These are phyloP conservation scores for Austroboletus festivus DNA, from an alignment of 768 basidiomycete species.

Conservation along the genomic window DNA sequence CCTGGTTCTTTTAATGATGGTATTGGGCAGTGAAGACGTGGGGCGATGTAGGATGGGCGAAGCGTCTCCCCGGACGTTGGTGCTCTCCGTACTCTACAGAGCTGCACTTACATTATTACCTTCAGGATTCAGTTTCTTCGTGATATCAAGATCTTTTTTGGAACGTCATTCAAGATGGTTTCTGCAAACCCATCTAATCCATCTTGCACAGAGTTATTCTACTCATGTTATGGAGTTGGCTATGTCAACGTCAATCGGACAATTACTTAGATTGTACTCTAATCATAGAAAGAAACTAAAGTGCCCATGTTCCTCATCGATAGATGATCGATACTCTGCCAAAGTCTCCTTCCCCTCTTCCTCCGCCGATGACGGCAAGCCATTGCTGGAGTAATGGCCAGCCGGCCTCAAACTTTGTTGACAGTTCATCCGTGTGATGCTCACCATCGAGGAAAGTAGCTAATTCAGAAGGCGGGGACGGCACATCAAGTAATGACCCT, in stretches of 20 bases:
- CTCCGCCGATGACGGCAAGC: constrained; percentile 59
- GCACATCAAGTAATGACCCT: constrained; percentile 18
- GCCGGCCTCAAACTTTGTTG: constrained; percentile 74
- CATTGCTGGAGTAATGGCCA: constrained; percentile 81
- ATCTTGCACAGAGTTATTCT: constrained; percentile 59
- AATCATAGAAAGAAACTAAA: background rate
- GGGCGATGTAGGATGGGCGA: constrained; percentile 85
- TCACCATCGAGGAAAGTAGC: constrained; percentile 74
- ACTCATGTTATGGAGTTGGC: constrained; percentile 91
- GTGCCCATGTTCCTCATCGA: constrained; percentile 40
- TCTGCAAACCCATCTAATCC: constrained; percentile 52
- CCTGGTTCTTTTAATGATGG: constrained; percentile 86
- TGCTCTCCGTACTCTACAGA: constrained; percentile 16
- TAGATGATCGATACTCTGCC: constrained; percentile 79
- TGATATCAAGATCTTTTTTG: constrained; percentile 79
- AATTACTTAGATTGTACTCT: constrained; percentile 45
- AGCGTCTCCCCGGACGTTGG: constrained; percentile 78
- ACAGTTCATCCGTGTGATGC: constrained; percentile 90
- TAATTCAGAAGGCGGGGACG: constrained; percentile 50
- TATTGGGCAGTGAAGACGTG: constrained; percentile 96
- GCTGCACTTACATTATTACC: constrained; percentile 2
- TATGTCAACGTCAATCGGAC: constrained; percentile 86
- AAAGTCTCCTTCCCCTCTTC: constrained; percentile 61
- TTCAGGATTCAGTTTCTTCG: constrained; percentile 86
- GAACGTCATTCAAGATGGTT: constrained; percentile 89